phyloP scores from a whole-genome alignment of 768 basidiomycete species.

The Lentinula sp. region DNA sequence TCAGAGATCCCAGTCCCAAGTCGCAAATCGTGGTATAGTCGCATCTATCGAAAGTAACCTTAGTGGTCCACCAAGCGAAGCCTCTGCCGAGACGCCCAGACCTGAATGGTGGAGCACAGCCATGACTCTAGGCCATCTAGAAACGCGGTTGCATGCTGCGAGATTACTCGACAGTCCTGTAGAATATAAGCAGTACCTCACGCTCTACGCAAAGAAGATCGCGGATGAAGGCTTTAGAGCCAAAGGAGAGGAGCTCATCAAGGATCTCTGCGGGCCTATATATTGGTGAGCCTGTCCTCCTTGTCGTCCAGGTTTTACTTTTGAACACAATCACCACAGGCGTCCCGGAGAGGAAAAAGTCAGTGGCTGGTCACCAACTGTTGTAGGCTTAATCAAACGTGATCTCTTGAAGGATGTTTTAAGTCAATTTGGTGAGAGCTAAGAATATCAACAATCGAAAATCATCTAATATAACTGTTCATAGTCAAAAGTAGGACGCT shows the following conservation, averaged over 20 bases:
- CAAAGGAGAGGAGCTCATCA: conserved; percentile 88
- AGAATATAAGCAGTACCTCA: conserved; percentile 77
- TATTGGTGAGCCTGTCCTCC: conserved; percentile 61
- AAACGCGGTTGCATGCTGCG: conserved; percentile 74
- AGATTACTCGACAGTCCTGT: conserved; percentile 69
- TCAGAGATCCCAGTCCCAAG: conserved; percentile 37
- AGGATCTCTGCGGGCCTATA: conserved; percentile 84
- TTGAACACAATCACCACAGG: not conserved
- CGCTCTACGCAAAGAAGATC: conserved; percentile 76
- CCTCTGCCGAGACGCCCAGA: conserved; percentile 36
- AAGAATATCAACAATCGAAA: not conserved
- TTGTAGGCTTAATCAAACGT: conserved; percentile 71
- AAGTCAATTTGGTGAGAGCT: conserved; percentile 61
- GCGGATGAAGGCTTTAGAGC: conserved; percentile 85
- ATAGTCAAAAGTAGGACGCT: conserved; percentile 72
- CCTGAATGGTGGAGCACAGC: conserved; percentile 82
- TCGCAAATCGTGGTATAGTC: conserved; percentile 46
- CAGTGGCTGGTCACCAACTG: conserved; percentile 57
- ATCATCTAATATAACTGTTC: not conserved
- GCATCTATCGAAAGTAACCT: conserved; percentile 45
- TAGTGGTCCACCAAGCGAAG: conserved; percentile 26
- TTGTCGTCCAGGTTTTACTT: not conserved
- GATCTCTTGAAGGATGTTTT: conserved; percentile 82
- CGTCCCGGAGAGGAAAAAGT: conserved; percentile 37
- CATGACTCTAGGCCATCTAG: conserved; percentile 83